Conservation (phyloP, 2,329 filamentous ascomycete species). For the Fonsecaea multimorphosa region DNA sequence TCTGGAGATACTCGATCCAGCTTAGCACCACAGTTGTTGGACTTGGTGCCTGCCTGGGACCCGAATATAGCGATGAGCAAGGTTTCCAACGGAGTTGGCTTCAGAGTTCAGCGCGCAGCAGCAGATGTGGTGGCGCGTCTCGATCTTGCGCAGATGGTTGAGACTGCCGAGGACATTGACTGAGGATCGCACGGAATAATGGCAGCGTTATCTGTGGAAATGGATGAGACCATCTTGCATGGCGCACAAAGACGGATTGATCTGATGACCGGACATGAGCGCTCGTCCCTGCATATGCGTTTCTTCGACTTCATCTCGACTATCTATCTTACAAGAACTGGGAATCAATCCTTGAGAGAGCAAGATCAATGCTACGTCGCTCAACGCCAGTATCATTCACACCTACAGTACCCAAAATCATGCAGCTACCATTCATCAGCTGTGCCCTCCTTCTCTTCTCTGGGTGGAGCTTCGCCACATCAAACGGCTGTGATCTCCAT, state of each 20-base stretch:
- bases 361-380: neutral
- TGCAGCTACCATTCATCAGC: neutral
- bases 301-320: neutral
- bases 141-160: conserved; percentile 1
- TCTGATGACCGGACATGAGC: conserved; percentile 10
- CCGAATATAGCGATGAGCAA: conserved; percentile 22
- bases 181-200: conserved; percentile 1
- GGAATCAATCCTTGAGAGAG: neutral
- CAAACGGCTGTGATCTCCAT: neutral
- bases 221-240: neutral
- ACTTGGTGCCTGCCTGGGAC: conserved; percentile 24
- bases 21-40: conserved; percentile 11
- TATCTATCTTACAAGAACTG: neutral
- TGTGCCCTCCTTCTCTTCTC: neutral
- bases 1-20: conserved; percentile 4
- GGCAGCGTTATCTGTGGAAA: neutral
- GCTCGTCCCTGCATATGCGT: neutral
- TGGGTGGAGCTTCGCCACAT: neutral
- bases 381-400: neutral
- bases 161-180: conserved; percentile 16
- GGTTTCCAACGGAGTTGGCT: conserved; percentile 12
- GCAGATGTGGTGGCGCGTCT: neutral
- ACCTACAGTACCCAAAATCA: neutral
- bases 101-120: conserved; percentile 11
- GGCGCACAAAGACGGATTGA: neutral